phyloP scores from a whole-genome alignment of 2,329 filamentous ascomycete species.

The Emmonsiellopsis sp. region DNA sequence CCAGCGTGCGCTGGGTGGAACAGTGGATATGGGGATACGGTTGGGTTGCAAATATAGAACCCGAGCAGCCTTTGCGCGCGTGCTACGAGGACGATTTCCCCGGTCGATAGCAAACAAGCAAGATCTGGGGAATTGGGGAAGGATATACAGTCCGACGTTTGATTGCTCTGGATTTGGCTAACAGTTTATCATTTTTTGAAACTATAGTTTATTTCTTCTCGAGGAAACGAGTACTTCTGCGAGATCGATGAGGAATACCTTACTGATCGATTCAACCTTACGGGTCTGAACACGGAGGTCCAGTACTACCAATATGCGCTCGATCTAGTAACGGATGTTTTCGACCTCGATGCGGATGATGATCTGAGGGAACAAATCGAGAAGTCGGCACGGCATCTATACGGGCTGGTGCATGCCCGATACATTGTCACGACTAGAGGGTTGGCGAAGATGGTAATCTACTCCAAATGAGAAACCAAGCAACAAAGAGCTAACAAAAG shows the following conservation, averaged over 20 bases:
- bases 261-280: slow-evolving; percentile 95
- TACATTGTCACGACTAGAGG: slow-evolving; percentile 96
- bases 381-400: slow-evolving; percentile 90
- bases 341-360: slow-evolving; percentile 97
- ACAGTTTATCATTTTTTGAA: slow-evolving; percentile 9
- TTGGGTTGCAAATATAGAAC: too few species aligned
- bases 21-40: too few species aligned
- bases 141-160: too few species aligned
- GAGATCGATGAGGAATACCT: slow-evolving; percentile 99
- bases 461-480: slow-evolving; percentile 3
- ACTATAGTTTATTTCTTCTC: slow-evolving; percentile 87
- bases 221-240: slow-evolving; percentile 98
- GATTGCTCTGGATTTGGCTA: not conserved
- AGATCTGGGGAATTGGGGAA: too few species aligned
- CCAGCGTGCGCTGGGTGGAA: too few species aligned
- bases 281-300: slow-evolving; percentile 91
- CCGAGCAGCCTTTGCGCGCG: not conserved
- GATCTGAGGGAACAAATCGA: slow-evolving; percentile 97
- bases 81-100: not conserved
- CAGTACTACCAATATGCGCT: slow-evolving; percentile 99
- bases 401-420: slow-evolving; percentile 88
- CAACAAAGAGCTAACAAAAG: not conserved
- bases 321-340: slow-evolving; percentile 94
- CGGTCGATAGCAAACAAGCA: too few species aligned
- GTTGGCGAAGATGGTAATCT: slow-evolving; percentile 82